Base-by-base conservation (phyloP, 2,329 filamentous ascomycete genomes). In the Xylariales sp. region DNA sequence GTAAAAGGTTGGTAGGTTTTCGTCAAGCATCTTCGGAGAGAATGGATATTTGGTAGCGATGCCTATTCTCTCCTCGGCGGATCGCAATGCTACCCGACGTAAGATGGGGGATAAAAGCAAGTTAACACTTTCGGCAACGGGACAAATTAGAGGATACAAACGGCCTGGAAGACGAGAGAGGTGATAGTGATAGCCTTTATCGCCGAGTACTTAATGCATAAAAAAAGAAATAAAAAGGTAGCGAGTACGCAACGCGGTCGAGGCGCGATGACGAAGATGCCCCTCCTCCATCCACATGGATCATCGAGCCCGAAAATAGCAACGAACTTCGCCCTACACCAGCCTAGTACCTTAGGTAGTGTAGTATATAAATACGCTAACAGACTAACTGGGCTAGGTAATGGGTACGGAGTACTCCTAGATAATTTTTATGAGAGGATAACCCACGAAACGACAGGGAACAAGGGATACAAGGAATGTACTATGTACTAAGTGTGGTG, bases 1-100 rank as follows among this genome's bases (percentile, higher is more conserved):
- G 73, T 82, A 85, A 76, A 89, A 90, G 52, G 86, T 93, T 64
- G 94, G 94, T n/a, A 97, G 88, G 80, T 94, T 97, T 79, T 97
- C 93, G 89, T 97, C 94, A 75, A 97, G 87, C 94, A 97, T 97
- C 65, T 71, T 79, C 74, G 65, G 50, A 61, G 46, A 36, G 23
- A 49, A 41, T 46, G 18, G 32, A 49, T 50, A 18, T 52, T 16
- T 46, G 18, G 32, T 23, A 34, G 49, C 34, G 18, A 52, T 32
- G 60, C 43, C 41, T 41, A 28, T 46, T 41, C 54, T 41, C 49
- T 58, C 9, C 43, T 41, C 10, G 28, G 5, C 16, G 16, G 32
- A 48, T 34, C 34, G 30, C 48, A 54, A 52, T 39, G 62, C 53
- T 50, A 39, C 45, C 16, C n/a, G n/a, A 32, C 39, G 36, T 14